Base-by-base conservation (phyloP, 2,329 filamentous ascomycete species). In the Chaetoscypha palmicola region DNA sequence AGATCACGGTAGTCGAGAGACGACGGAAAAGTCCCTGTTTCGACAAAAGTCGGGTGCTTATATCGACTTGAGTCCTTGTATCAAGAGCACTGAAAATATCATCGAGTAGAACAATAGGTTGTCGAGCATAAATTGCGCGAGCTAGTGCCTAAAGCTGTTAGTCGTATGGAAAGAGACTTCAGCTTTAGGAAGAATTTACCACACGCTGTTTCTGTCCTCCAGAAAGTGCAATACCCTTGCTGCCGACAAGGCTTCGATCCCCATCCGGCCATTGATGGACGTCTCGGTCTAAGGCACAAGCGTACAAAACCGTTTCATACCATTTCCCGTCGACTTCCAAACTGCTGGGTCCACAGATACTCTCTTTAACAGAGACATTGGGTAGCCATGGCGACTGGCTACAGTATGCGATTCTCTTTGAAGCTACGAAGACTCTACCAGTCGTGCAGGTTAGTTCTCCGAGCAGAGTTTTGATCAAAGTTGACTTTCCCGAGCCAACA, bases 321-420 rank as follows among this genome's bases (percentile, higher is more conserved):
- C 53, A 62, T 16, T 46, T 45, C 8, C 48, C 43, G 22, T 66
- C 55, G 31, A 42, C 51, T 8, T 33, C 28, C n/a, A 17, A 17
- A 34, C n/a, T n/a, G 0, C 48, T 48, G 17, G 46, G 41, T 0
- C 64, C 67, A 0, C 65, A 46, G 7, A 72, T 66, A 20, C 65
- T 66, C 0, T 66, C 50, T 9, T 58, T 56, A 23, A 72, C 54
- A 0, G 62, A 64, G 2, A 50, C 57, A 42, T 72, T 72, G 2
- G 59, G 58, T 2, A 72, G 58, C 67, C 68, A 73, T 0, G 69
- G 62, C 0, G 54, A 57, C 44, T 73, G 70, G 35, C 64, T 61
- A 46, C 68, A 71, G 47, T 67, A 71, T 1, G 64, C 67, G 3
- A 66, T 47, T 4, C 43, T 16, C 9, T 21, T 30, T 1, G 44